Base-by-base conservation (phyloP, 495 filamentous ascomycete genomes). In the Lineolata rhizophorae region DNA sequence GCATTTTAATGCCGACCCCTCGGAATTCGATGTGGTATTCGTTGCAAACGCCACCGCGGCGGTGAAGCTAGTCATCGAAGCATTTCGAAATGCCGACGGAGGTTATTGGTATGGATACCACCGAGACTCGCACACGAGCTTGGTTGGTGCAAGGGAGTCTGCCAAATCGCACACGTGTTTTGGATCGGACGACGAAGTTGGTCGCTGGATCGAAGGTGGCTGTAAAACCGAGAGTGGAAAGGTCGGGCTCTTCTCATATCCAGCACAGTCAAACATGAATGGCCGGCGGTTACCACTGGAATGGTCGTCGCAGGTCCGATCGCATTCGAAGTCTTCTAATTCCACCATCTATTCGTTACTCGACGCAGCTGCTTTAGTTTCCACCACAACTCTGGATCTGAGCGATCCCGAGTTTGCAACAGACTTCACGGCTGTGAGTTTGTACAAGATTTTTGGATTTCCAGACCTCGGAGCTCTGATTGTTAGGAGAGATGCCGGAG, bases 391-490 rank as follows among this genome's bases (percentile, higher is more conserved):
- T 0, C 56, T 93, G 15, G 70, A 91, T 47, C 47, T 95, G 15
- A 61, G 68, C 31, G 49, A 73, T 40, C 43, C 56, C 5, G 51
- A 57, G 5, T 39, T 44, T 1, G 74, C 77, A 1, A 81, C 85
- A 0, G 85, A 95, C 43, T 94, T 92, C 39, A 80, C 72, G 3
- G 80, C 77, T 0, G 47, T 94, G 15, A 91, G 81, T 56, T 82
- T 95, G 43, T 90, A 92, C 52, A 95, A 95, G 51, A 87, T 95
- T 15, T 95, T 94, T 48, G 85, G 85, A 3, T 93, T 93, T 43
- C 85, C 85, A 0, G 80, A 95, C 45, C 54, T 95, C 0, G 85
- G 85, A 4, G 85, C 73, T 3, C 55, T 95, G 47, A 75, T 95
- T 32, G 72, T 94, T 5, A 65, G 75, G 26, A 80, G 81, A 37